Percentiles rank a stretch among this genome's conserved stretches.
phyloP scores from a whole-genome alignment of 768 basidiomycete species.

The Kwoniella newhampshirensis region DNA sequence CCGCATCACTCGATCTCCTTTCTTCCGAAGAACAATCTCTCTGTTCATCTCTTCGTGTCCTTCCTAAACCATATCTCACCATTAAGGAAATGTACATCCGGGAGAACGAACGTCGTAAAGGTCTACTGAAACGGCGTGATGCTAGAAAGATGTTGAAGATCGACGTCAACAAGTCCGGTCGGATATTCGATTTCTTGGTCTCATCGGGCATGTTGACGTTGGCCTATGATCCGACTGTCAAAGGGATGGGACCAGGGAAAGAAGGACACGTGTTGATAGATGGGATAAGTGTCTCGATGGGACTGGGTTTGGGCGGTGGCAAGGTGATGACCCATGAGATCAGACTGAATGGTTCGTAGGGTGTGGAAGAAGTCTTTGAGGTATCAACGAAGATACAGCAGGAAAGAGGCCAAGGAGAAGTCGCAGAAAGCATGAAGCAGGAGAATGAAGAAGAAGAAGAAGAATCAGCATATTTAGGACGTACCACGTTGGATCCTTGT shows the following conservation, averaged over 20 bases:
- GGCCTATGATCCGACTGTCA: conserved; percentile 36
- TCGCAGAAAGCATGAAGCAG: too few relatives aligned
- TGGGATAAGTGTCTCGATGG: conserved; percentile 3
- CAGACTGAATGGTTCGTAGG: conserved; percentile 10
- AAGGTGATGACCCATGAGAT: conserved; percentile 14
- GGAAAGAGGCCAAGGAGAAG: too few relatives aligned
- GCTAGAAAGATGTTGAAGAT: conserved; percentile 86
- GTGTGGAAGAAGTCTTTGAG: too few relatives aligned
- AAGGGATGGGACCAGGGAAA: conserved; percentile 24
- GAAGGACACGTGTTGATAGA: conserved; percentile 18
- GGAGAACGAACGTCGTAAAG: conserved; percentile 85
- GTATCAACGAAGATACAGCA: too few relatives aligned
- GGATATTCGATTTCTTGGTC: conserved; percentile 90
- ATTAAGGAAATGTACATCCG: conserved; percentile 94
- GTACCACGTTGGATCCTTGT: neutral
- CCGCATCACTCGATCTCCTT: conserved; percentile 84
- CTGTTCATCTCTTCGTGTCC: conserved; percentile 82
- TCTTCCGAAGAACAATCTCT: conserved; percentile 81
- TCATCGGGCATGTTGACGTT: conserved; percentile 63
- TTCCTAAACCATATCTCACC: conserved; percentile 91
- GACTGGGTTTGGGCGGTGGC: neutral
- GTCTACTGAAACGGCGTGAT: conserved; percentile 81
- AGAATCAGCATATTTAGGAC: neutral
- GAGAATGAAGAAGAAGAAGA: too few relatives aligned
- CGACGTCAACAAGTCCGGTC: conserved; percentile 86